These are phyloP conservation scores for Ballota nigra DNA, from an alignment of 257 asterid species.

Conservation along the genomic window DNA sequence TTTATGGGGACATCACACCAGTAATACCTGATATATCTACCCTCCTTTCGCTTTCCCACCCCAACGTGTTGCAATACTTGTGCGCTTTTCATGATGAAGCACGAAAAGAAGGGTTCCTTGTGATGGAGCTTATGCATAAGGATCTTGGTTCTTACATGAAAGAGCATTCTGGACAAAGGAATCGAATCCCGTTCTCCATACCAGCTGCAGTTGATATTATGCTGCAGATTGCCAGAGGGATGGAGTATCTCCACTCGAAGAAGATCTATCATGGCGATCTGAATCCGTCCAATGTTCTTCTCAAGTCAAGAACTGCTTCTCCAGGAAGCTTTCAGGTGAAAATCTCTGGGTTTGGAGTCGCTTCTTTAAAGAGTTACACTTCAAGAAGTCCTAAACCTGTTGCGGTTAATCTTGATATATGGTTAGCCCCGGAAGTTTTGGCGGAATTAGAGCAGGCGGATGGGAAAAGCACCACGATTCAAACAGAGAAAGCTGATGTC, in stretches of 20 bases:
- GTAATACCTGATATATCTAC: slow-evolving; percentile 44
- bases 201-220: slow-evolving; percentile 74
- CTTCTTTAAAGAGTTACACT: slow-evolving; percentile 36
- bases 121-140: slow-evolving; percentile 83
- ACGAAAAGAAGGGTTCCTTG: slow-evolving; percentile 73
- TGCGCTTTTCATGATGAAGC: slow-evolving; percentile 80
- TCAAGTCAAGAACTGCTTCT: slow-evolving; percentile 49
- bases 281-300: slow-evolving; percentile 71
- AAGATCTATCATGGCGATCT: slow-evolving; percentile 68
- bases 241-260: slow-evolving; percentile 81
- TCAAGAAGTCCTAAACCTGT: slow-evolving; percentile 29
- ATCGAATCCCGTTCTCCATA: slow-evolving; percentile 51
- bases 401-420: slow-evolving; percentile 49
- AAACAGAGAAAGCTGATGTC: slow-evolving; percentile 75
- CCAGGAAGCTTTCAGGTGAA: slow-evolving; percentile 58
- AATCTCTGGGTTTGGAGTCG: slow-evolving; percentile 57
- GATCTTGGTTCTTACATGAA: slow-evolving; percentile 53
- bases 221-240: slow-evolving; percentile 86
- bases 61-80: slow-evolving; percentile 60
- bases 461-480: slow-evolving; percentile 28
- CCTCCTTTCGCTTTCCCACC: slow-evolving; percentile 65
- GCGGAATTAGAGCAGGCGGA: slow-evolving; percentile 53
- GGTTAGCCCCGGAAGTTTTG: slow-evolving; percentile 84
- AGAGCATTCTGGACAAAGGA: slow-evolving; percentile 58
- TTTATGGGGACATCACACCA: slow-evolving; percentile 60